Percentiles rank a stretch among this genome's conserved stretches.
These are phyloP conservation scores for Pseudocercospora fuligena DNA, from an alignment of 2,329 filamentous ascomycete species.

Conservation along the genomic window DNA sequence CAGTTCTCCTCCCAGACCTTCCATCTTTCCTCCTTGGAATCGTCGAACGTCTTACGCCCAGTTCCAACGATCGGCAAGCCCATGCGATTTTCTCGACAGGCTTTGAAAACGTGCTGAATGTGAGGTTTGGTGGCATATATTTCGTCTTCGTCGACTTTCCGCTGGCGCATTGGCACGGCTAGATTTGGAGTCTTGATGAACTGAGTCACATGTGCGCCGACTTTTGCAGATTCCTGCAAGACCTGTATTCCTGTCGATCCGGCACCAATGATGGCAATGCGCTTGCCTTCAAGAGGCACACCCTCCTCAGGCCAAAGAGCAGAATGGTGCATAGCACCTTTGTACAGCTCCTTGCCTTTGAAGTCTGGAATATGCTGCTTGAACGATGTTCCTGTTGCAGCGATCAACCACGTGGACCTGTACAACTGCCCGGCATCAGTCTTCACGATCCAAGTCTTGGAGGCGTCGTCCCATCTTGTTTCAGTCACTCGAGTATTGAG, in stretches of 20 bases:
- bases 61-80: constrained; percentile 61
- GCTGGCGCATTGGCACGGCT: constrained; percentile 64
- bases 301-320: constrained; percentile 46
- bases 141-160: constrained; percentile 54
- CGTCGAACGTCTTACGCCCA: constrained; percentile 57
- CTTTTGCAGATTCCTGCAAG: constrained; percentile 37
- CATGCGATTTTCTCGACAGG: constrained; percentile 16
- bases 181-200: constrained; percentile 71
- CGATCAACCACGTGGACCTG: constrained; percentile 43
- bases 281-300: constrained; percentile 38
- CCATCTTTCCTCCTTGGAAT: constrained; percentile 39
- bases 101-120: constrained; percentile 18
- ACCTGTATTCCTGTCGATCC: constrained; percentile 45
- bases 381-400: constrained; percentile 46
- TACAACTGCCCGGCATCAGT: constrained; percentile 29
- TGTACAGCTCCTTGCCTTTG: constrained; percentile 44
- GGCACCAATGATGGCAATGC: constrained; percentile 45
- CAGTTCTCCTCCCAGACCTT: constrained; percentile 47
- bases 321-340: constrained; percentile 48
- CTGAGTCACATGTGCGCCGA: constrained; percentile 53
- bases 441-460: constrained; percentile 14
- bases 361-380: constrained; percentile 46
- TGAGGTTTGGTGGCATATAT: constrained; percentile 21
- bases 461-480: constrained; percentile 52
- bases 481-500: constrained; percentile 62